Conservation (phyloP, 2,329 filamentous ascomycete genomes). For the Penicillium expansum region DNA sequence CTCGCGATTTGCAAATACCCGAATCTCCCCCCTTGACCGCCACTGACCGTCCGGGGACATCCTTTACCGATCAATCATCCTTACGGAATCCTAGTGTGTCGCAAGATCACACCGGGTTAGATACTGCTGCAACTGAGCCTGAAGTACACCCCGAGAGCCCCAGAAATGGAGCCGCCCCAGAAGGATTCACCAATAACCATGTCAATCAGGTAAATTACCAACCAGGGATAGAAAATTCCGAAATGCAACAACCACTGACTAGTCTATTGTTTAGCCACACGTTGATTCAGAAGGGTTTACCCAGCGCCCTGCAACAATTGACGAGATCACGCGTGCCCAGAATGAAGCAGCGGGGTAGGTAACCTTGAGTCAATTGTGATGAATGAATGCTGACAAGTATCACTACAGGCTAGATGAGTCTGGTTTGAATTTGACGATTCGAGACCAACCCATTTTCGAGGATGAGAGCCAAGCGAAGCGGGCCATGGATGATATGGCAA, state of each 20-base stretch:
- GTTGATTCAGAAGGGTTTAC: constrained; percentile 44
- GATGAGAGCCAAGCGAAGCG: constrained; percentile 50
- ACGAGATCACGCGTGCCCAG: constrained; percentile 46
- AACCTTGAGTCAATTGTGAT: background rate
- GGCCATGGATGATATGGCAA: constrained; percentile 50
- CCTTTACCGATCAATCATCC: constrained; percentile 28
- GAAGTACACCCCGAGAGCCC: constrained; percentile 19
- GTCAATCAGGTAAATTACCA: constrained; percentile 22
- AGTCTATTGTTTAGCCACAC: constrained; percentile 18
- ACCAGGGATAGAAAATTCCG: background rate
- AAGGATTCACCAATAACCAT: constrained; percentile 24
- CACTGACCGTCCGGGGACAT: constrained; percentile 34
- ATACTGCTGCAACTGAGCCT: constrained; percentile 21
- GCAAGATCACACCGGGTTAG: constrained; percentile 23
- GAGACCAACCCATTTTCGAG: constrained; percentile 50
- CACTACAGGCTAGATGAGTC: constrained; percentile 41
- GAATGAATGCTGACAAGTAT: constrained; percentile 16
- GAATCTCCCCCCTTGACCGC: constrained; percentile 32
- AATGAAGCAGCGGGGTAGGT: constrained; percentile 44
- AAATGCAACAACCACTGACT: constrained; percentile 9
- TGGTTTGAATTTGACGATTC: constrained; percentile 48
- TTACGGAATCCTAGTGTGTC: constrained; percentile 28
- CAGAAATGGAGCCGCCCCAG: constrained; percentile 31
- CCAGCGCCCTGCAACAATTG: constrained; percentile 41
- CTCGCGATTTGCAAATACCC: constrained; percentile 38